Base-by-base conservation (phyloP, 768 basidiomycete species). In the Kockovaella imperatae region DNA sequence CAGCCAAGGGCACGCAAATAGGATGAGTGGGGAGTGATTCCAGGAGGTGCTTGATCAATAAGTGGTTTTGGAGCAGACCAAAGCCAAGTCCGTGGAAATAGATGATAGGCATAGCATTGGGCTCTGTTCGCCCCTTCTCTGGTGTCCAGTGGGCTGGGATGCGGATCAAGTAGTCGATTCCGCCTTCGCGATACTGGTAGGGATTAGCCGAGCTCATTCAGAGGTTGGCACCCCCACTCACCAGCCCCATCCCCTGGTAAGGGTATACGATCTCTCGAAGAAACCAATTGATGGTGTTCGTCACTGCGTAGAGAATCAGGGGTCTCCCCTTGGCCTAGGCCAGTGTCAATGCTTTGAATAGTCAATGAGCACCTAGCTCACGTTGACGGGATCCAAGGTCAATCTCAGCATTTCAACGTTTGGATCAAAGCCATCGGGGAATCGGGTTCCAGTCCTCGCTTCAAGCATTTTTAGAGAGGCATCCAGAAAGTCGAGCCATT, bases 21-120 rank as follows among this genome's bases (percentile, higher is more conserved):
- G 89, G 89, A 17, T 82, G 80, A 56, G 83, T 78, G 4, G 79
- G 71, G 42, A 83, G 75, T 3, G 73, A 62, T 24, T 55, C 45
- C 25, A 70, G 46, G 0, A 72, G 59, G 14, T 60, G 54, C 25
- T 56, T 51, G 30, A 73, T 71, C 34, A 84, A 68, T 17, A 90
- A 74, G 54, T 82, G 73, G 10, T 73, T 69, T 45, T 90, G 72
- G 51, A 85, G 72, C 1, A 87, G 69, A 3, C 89, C 89, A 41
- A 91, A 76, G 8, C 90, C 90, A 1, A 97, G 79, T 3, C 91
- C 91, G 61, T 95, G 89, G 30, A 88, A 68, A 64, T 90, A 87
- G 14, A 95, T 77, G 30, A 91, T 71, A 0, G 90, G 90, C 34
- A 66, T 53, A n/a, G 55, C 52, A 29, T 65, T 62, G 8, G 61